phyloP scores from a whole-genome alignment of 2,329 filamentous ascomycete genomes.

The Parastagonospora avenae region DNA sequence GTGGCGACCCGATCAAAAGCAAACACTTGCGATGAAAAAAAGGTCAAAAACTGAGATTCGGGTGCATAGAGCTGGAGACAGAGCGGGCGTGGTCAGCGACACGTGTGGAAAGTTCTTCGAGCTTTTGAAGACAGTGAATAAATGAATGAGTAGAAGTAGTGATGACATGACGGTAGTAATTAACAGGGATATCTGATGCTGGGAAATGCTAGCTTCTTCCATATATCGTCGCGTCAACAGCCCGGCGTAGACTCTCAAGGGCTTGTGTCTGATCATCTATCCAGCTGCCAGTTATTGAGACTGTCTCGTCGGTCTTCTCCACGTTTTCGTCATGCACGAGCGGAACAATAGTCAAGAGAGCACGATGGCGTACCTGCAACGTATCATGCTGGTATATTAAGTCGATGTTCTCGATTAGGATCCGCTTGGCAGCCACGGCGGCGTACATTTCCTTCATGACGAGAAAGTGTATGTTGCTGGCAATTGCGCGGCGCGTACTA shows the following conservation, averaged over 20 bases:
- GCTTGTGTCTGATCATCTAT: background rate
- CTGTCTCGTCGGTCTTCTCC: background rate
- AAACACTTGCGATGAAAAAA: no score
- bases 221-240: background rate
- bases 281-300: no score
- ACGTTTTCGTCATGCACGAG: background rate
- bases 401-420: background rate
- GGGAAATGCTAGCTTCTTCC: background rate
- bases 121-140: no score
- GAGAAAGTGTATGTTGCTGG: slow-evolving; percentile 1
- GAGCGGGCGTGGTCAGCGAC: no score
- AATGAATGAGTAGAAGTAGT: no score
- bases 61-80: no score
- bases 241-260: background rate
- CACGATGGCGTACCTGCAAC: background rate
- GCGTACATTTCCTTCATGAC: background rate
- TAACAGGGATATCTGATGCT: no score
- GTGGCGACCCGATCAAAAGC: background rate
- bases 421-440: background rate
- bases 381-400: background rate
- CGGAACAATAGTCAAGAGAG: background rate
- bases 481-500: background rate
- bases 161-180: no score
- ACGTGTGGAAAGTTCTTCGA: no score
- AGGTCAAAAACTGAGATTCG: background rate